These are phyloP conservation scores for Phyllosticta capitalensis DNA, from an alignment of 2,329 filamentous ascomycete genomes.

Conservation along the genomic window DNA sequence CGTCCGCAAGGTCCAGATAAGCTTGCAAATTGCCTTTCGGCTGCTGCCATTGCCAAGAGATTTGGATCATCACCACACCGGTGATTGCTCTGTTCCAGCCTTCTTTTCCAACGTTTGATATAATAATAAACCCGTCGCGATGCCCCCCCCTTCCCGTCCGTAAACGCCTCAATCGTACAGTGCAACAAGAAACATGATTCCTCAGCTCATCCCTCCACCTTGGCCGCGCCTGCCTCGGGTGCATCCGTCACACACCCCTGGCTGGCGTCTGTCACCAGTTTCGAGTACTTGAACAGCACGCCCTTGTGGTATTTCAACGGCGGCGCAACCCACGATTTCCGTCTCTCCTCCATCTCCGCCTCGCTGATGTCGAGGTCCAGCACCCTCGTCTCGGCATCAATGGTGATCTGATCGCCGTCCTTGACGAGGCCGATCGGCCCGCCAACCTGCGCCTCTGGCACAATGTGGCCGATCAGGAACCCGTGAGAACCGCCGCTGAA, in stretches of 20 bases:
- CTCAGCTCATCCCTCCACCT: background rate
- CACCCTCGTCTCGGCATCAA: constrained; percentile 66
- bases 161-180: constrained; percentile 5
- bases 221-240: background rate
- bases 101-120: background rate
- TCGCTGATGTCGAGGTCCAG: constrained; percentile 58
- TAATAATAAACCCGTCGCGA: background rate
- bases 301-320: constrained; percentile 49
- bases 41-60: constrained; percentile 7
- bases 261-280: constrained; percentile 47
- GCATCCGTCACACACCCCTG: constrained; percentile 50
- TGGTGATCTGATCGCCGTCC: constrained; percentile 71
- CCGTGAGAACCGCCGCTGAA: constrained; percentile 78
- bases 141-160: background rate
- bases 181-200: background rate
- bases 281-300: constrained; percentile 50
- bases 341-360: constrained; percentile 47
- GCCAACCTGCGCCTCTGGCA: constrained; percentile 77
- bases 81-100: constrained; percentile 8
- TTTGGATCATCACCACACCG: background rate
- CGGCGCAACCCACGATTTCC: constrained; percentile 44
- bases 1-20: background rate
- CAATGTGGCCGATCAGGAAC: constrained; percentile 80
- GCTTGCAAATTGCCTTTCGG: constrained; percentile 7
- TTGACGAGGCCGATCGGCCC: constrained; percentile 76